Conservation (phyloP, 768 basidiomycete genomes). For the Leccinum obscurum region DNA sequence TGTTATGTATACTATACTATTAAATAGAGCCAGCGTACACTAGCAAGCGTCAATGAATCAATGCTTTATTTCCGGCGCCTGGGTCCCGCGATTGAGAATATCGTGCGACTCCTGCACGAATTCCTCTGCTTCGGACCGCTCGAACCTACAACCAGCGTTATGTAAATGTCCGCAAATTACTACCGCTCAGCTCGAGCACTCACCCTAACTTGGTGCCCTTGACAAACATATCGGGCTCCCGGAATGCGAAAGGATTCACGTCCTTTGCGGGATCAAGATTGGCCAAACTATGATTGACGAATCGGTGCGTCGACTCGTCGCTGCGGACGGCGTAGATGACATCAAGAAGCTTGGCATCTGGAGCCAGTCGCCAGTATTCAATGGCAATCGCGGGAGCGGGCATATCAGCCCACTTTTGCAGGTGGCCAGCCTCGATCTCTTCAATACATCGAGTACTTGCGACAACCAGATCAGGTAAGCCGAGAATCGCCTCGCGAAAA, state of each 20-base stretch:
- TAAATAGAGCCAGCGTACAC: conserved; percentile 6
- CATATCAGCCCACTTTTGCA: conserved; percentile 77
- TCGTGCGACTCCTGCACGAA: conserved; percentile 64
- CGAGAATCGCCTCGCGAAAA: conserved; percentile 20
- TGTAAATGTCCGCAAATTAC: conserved; percentile 16
- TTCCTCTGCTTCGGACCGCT: conserved; percentile 62
- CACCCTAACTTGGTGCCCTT: conserved; percentile 79
- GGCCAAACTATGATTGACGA: conserved; percentile 94
- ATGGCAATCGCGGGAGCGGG: conserved; percentile 88
- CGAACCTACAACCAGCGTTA: conserved; percentile 48
- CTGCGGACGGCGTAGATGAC: conserved; percentile 90
- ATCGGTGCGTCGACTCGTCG: conserved; percentile 91
- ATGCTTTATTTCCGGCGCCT: conserved; percentile 28
- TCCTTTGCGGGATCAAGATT: conserved; percentile 77
- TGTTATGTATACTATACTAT: conserved; percentile 6
- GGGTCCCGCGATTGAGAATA: conserved; percentile 40
- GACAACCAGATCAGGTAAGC: conserved; percentile 15
- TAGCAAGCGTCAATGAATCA: conserved; percentile 17
- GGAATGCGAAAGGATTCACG: conserved; percentile 86
- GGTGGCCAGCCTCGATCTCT: conserved; percentile 77
- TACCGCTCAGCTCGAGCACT: conserved; percentile 29
- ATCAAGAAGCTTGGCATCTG: conserved; percentile 78
- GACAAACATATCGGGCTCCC: conserved; percentile 83
- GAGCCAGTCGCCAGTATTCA: conserved; percentile 87
- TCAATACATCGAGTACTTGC: conserved; percentile 75